Evolutionary conservation across 768 basidiomycete species (phyloP).

Genomic region (Antrodiella citrinella): DNA sequence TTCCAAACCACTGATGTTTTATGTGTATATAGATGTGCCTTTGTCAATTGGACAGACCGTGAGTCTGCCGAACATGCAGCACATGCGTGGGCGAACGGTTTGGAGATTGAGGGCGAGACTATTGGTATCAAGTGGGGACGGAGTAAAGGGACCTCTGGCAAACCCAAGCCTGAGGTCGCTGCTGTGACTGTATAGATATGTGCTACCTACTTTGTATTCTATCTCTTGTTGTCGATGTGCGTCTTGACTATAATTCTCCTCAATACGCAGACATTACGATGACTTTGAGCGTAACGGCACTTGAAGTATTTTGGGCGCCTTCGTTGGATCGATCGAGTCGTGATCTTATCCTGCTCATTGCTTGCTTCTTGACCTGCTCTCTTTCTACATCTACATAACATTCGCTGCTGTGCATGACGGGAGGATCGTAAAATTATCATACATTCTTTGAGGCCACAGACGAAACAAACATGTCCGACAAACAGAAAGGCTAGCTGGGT

Average conservation of each 20-base stretch:
- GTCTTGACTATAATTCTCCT: too few relatives aligned
- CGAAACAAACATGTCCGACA: not conserved
- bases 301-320: not conserved
- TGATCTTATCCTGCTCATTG: too few relatives aligned
- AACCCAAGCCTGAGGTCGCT: constrained; percentile 17
- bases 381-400: not conserved
- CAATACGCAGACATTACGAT: too few relatives aligned
- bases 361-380: not conserved
- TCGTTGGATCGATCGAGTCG: not conserved
- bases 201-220: not conserved
- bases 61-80: constrained; percentile 81
- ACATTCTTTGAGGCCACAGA: not conserved
- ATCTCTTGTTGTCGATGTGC: not conserved
- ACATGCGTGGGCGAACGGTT: constrained; percentile 81
- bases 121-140: constrained; percentile 86
- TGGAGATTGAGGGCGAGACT: constrained; percentile 75
- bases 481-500: not conserved
- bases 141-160: constrained; percentile 40
- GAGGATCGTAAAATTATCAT: too few relatives aligned
- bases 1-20: not conserved
- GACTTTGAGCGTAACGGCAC: too few relatives aligned
- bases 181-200: constrained; percentile 5
- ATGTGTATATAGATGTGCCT: constrained; percentile 89
- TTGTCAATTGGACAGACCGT: constrained; percentile 87
- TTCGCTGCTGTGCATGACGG: too few relatives aligned